Base-by-base conservation (phyloP, 495 filamentous ascomycete genomes). In the Hamigera avellanea region DNA sequence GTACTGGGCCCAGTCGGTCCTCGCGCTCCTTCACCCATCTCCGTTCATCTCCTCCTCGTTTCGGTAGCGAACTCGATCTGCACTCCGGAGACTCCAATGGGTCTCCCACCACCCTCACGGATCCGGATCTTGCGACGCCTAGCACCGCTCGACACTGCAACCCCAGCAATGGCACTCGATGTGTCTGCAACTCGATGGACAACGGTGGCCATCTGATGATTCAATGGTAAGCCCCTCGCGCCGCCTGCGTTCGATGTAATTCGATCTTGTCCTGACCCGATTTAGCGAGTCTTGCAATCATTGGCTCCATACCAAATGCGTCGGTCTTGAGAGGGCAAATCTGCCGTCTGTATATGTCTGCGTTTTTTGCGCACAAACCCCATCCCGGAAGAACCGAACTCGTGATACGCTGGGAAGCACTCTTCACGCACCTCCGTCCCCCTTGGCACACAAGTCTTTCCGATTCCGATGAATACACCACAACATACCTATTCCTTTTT, bases 211-310 rank as follows among this genome's bases (percentile, higher is more conserved):
- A 71, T 45, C 70, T 82, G 35, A 80, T 93, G 79, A 78, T 95
- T 45, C 83, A 87, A 62, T 95, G 83, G 83, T 86, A 66, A 41
- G 67, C 60, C 33, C 8, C 39, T 12, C 35, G 14, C 1, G 2
- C 9, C 26, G 10, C n/a, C n/a, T n/a, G n/a, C n/a, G n/a, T n/a
- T n/a, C n/a, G n/a, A 30, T 4, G 4, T 7, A 30, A 5, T 7
- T n/a, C 16, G 3, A 4, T 32, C 12, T 14, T 32, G 14, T 13
- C 6, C 14, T 21, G 23, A 14, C 47, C 21, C 21, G 21, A 23
- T 13, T 30, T 30, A 88, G 86, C 59, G 80, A 87, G 61, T 87
- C 85, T 3, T 95, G 86, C 58, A 80, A 75, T 26, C 80, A 87
- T 58, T 89, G 80, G 77, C 71, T 88, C 19, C 86, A 95, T 49